Percentiles rank a stretch among this genome's conserved stretches.
Conservation (phyloP, 2,329 filamentous ascomycete genomes). For the Pseudohalonectria lignicola region DNA sequence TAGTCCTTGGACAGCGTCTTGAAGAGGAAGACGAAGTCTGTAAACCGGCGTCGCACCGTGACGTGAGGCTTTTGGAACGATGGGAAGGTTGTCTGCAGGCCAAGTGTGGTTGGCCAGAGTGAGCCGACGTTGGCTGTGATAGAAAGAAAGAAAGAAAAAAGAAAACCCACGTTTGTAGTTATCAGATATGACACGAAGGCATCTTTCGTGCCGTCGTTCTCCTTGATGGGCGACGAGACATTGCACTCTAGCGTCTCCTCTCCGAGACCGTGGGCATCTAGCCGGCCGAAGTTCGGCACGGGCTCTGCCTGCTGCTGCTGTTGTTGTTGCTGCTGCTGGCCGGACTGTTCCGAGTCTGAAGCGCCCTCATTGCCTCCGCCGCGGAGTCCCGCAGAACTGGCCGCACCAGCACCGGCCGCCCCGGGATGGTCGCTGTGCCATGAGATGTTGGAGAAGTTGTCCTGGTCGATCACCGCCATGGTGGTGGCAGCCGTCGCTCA, state of each 20-base stretch:
- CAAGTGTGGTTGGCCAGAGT: background rate
- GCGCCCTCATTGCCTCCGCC: conserved; percentile 16
- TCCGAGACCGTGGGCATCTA: conserved; percentile 53
- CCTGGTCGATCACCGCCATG: conserved; percentile 42
- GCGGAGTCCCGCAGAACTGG: conserved; percentile 19
- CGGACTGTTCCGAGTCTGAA: conserved; percentile 18
- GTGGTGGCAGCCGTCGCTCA: too few species aligned
- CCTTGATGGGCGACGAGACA: conserved; percentile 78
- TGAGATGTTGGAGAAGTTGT: conserved; percentile 72
- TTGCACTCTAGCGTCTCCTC: conserved; percentile 71
- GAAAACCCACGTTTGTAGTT: conserved; percentile 63
- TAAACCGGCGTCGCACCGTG: conserved; percentile 80
- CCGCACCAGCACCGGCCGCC: conserved; percentile 25
- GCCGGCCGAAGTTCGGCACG: conserved; percentile 37
- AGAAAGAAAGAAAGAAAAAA: background rate
- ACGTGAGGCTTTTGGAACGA: conserved; percentile 79
- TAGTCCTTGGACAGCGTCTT: conserved; percentile 83
- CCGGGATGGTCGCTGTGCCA: conserved; percentile 58
- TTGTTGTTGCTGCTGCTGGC: conserved; percentile 24
- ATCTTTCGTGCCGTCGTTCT: conserved; percentile 94
- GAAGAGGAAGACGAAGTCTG: conserved; percentile 94
- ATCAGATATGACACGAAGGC: conserved; percentile 94
- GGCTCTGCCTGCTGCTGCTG: conserved; percentile 30
- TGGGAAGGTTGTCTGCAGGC: conserved; percentile 72
- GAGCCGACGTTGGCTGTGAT: conserved; percentile 8